phyloP scores from a whole-genome alignment of 305 asterid species.

The Rubia peregrina region DNA sequence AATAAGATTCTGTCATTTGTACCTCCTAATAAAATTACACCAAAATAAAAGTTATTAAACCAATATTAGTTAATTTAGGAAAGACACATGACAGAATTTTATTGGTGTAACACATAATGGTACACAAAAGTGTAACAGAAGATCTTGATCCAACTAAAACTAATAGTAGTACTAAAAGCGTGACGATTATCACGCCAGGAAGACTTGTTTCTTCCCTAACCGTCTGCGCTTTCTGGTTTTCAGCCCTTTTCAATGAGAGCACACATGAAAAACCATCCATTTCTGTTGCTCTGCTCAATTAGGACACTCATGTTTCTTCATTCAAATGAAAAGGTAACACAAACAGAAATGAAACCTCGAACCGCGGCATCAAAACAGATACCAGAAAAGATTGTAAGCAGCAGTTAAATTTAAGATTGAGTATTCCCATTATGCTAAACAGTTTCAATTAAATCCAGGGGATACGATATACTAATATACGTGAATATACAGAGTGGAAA shows the following conservation, averaged over 20 bases:
- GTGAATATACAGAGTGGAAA: not conserved
- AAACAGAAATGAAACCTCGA: not conserved
- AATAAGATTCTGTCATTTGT: too few relatives aligned
- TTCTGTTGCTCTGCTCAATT: too few relatives aligned
- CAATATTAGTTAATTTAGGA: too few relatives aligned
- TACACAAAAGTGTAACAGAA: too few relatives aligned
- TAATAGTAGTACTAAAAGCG: not conserved
- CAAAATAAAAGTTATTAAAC: too few relatives aligned
- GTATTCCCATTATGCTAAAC: not conserved
- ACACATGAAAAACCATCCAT: too few relatives aligned
- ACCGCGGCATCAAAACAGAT: not conserved
- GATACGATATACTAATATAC: not conserved
- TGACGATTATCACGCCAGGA: not conserved
- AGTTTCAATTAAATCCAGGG: not conserved
- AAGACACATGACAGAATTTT: too few relatives aligned
- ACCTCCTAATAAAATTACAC: too few relatives aligned
- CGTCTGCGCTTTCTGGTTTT: not conserved
- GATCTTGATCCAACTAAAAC: too few relatives aligned
- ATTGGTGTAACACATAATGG: too few relatives aligned
- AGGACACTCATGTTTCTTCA: too few relatives aligned
- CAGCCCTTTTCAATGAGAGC: too few relatives aligned
- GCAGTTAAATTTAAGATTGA: not conserved
- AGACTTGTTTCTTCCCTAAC: conserved; percentile 6
- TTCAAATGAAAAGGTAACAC: not conserved
- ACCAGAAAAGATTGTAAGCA: not conserved